Evolutionary conservation across 306 rosid species (phyloP).

Genomic region (Trichosanthes truncata): DNA sequence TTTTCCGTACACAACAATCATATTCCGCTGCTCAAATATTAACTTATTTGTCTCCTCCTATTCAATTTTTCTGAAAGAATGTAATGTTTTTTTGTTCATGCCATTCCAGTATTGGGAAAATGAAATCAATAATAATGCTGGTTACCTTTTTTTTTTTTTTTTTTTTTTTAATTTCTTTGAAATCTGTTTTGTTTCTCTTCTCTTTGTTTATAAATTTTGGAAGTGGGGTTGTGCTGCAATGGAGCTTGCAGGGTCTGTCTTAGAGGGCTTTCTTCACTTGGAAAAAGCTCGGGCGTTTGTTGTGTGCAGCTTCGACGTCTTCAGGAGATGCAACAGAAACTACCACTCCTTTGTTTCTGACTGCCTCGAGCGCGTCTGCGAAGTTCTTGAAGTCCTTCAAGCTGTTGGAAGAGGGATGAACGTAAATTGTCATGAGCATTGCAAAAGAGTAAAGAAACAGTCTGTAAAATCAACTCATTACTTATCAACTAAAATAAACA

Average conservation of each 20-base stretch:
- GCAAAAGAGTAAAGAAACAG: not conserved
- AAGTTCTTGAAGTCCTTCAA: constrained; percentile 83
- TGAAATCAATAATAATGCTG: not conserved
- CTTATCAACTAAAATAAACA: not conserved
- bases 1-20: not conserved
- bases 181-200: not conserved
- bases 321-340: constrained; percentile 94
- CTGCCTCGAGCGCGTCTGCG: constrained; percentile 56
- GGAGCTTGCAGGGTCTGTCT: not conserved
- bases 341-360: constrained; percentile 71
- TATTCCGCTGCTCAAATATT: not conserved
- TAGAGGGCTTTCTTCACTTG: constrained; percentile 79
- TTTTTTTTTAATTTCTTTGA: no score
- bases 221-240: not conserved
- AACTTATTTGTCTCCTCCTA: not conserved
- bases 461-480: not conserved
- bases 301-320: constrained; percentile 68
- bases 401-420: constrained; percentile 27
- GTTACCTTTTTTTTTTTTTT: not conserved
- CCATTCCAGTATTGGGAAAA: not conserved
- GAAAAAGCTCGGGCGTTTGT: constrained; percentile 53
- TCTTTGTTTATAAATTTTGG: not conserved
- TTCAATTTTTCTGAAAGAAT: not conserved
- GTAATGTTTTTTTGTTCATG: not conserved
- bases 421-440: not conserved